phyloP scores from a whole-genome alignment of 2,329 filamentous ascomycete species.

The Diaporthe helianthi region DNA sequence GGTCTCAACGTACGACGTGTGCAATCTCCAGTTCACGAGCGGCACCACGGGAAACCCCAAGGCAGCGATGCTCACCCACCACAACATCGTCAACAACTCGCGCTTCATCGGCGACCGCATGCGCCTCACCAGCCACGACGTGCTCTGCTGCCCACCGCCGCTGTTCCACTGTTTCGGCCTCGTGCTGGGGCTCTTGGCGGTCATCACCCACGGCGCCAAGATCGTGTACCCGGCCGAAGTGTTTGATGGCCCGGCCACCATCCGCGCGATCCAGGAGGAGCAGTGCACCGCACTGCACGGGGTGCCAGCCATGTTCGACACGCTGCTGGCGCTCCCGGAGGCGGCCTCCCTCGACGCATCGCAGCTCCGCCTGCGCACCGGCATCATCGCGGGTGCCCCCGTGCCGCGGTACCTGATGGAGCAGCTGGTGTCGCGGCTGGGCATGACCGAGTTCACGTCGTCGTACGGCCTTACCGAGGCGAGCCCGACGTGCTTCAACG shows the following conservation, averaged over 20 bases:
- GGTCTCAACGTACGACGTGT: constrained; percentile 70
- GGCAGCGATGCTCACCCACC: constrained; percentile 76
- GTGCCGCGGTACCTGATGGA: constrained; percentile 80
- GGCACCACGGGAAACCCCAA: constrained; percentile 79
- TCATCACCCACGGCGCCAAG: constrained; percentile 76
- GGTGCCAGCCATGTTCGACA: constrained; percentile 86
- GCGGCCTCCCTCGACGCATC: constrained; percentile 47
- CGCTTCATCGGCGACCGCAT: constrained; percentile 78
- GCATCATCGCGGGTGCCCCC: constrained; percentile 80
- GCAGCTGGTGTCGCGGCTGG: constrained; percentile 71
- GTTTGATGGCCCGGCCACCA: constrained; percentile 72
- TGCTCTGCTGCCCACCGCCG: constrained; percentile 81
- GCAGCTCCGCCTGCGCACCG: constrained; percentile 68
- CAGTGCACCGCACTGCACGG: constrained; percentile 79
- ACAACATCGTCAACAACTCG: constrained; percentile 70
- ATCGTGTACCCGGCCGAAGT: constrained; percentile 79
- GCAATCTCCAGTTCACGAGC: constrained; percentile 77
- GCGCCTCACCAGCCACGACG: constrained; percentile 69
- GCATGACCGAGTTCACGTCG: constrained; percentile 77
- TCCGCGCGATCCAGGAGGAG: constrained; percentile 71
- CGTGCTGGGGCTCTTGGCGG: constrained; percentile 76
- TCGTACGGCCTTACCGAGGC: constrained; percentile 80
- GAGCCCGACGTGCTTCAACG: constrained; percentile 81
- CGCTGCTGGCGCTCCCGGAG: constrained; percentile 57
- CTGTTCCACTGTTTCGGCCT: constrained; percentile 88